Base-by-base conservation (phyloP, 108 stramenopile genomes). In the Cyclotella distinguenda region DNA sequence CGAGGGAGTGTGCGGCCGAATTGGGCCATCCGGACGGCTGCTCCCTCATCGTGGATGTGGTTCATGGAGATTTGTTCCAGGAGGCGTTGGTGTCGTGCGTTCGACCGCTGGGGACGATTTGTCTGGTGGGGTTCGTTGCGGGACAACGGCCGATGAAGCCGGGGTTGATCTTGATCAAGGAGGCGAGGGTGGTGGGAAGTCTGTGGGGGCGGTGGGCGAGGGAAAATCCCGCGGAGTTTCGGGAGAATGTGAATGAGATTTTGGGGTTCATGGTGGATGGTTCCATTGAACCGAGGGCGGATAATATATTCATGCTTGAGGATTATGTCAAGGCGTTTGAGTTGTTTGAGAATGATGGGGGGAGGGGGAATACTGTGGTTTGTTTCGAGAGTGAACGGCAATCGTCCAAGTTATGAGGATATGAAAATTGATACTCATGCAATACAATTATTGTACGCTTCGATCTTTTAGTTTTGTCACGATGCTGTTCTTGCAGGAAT, bases 131-230 rank as follows among this genome's bases (percentile, higher is more conserved):
- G 11, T 88, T 88, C 56, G 78, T 81, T 16, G 86, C 82, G 0
- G 86, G 86, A 0, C 86, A 88, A 71, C 68, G 60, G 42, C 80
- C 78, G n/a, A 85, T 88, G 45, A 68, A 81, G 31, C 86, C 86
- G 0, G 86, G 74, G 8, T 55, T 76, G 7, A 16, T 80, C 19
- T 55, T 76, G 10, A 76, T 76, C 10, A 80, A 80, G 53, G 78
- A 79, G 53, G 78, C 72, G 15, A 61, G 49, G 74, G 60, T 88
- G 13, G 82, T 83, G 10, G 86, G 86, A 3, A 84, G 82, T 63
- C 47, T 88, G 13, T 88, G 86, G 86, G 84, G 82, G 10, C 58
- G 82, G 19, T 82, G 80, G 77, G 86, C 86, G 5, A 55, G 64
- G 32, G 60, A 81, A 40, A 70, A 78, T 72, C 75, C 86, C 0